A percentile compares a stretch with the other conserved stretches of the same genome.
Evolutionary conservation across 1,284 basidiomycete species (phyloP).

Genomic region (Trichosporon faecale): DNA sequence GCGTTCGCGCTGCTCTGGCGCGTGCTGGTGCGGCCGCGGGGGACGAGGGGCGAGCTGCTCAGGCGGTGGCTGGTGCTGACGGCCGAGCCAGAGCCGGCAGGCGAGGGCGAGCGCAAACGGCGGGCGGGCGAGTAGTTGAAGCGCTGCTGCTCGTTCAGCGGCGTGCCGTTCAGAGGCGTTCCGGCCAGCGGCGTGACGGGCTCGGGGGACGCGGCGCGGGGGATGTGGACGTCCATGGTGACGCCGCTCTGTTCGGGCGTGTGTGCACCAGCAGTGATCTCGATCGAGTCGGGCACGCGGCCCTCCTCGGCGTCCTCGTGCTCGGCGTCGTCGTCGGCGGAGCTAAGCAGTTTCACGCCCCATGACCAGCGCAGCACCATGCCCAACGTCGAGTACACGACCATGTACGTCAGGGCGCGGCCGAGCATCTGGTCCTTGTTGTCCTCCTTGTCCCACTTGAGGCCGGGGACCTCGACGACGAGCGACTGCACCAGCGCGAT

Average conservation of each 20-base stretch:
- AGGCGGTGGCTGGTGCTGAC: neutral
- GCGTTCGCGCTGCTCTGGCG: neutral
- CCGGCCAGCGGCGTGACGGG: conserved; percentile 17
- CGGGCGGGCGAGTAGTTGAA: conserved; percentile 28
- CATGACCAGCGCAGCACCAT: conserved; percentile 95
- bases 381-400: conserved; percentile 86
- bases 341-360: conserved; percentile 72
- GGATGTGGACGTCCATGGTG: neutral
- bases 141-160: conserved; percentile 24
- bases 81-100: neutral
- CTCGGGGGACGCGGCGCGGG: conserved; percentile 34
- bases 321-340: conserved; percentile 59
- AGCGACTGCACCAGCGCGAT: conserved; percentile 84
- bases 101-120: conserved; percentile 7
- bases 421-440: conserved; percentile 83
- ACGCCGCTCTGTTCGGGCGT: neutral
- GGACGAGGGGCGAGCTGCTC: neutral
- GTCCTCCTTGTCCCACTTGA: conserved; percentile 79
- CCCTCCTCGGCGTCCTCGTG: conserved; percentile 7
- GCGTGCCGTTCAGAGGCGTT: conserved; percentile 22
- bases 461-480: conserved; percentile 73
- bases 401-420: conserved; percentile 84
- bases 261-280: neutral
- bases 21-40: conserved; percentile 6
- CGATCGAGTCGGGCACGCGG: conserved; percentile 1